phyloP scores from a whole-genome alignment of 2,329 filamentous ascomycete species.

The Spiromastix sp. region DNA sequence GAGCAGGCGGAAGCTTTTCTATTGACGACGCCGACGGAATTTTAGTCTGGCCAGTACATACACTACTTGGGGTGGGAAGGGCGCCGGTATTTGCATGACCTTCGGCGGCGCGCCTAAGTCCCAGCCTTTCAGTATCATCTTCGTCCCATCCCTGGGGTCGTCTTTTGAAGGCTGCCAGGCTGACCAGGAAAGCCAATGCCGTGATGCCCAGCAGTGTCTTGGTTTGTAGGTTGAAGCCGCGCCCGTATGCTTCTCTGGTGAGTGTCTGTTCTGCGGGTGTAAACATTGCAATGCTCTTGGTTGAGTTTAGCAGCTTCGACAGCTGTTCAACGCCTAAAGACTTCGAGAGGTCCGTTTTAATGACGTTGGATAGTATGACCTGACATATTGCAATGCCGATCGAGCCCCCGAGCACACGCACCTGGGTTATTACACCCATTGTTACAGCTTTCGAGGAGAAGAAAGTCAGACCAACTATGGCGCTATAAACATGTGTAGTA shows the following conservation, averaged over 20 bases:
- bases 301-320: background rate
- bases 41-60: no score
- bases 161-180: background rate
- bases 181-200: background rate
- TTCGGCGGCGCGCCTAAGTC: no score
- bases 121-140: background rate
- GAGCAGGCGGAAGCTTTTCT: no score
- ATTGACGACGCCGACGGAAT: no score
- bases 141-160: background rate
- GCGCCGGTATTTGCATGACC: no score
- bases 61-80: no score
- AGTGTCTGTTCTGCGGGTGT: background rate
- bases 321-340: background rate
- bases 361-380: background rate
- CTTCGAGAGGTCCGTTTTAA: background rate
- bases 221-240: slow-evolving; percentile 2
- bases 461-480: background rate
- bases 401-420: slow-evolving; percentile 28
- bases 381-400: slow-evolving; percentile 27
- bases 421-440: slow-evolving; percentile 29
- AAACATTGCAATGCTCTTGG: background rate
- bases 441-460: slow-evolving; percentile 19
- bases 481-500: slow-evolving; percentile 1
- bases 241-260: background rate
- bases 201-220: background rate